phyloP scores from a whole-genome alignment of 2,329 filamentous ascomycete species.

The Talaromyces sp. region DNA sequence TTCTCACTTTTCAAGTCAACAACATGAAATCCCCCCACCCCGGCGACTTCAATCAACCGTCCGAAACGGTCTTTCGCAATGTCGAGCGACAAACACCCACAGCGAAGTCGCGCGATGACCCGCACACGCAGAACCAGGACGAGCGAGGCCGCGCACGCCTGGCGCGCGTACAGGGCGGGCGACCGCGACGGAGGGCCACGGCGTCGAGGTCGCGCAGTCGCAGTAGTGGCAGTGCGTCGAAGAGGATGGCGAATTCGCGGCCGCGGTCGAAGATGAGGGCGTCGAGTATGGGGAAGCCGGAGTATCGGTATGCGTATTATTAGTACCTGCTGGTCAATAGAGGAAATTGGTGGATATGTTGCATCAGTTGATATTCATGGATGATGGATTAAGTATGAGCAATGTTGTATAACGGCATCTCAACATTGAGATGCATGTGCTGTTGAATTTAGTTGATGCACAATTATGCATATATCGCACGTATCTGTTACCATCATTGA shows the following conservation, averaged over 20 bases:
- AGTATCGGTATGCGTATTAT: constrained; percentile 11
- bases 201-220: constrained; percentile 6
- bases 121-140: constrained; percentile 7
- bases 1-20: background rate
- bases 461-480: too few species aligned
- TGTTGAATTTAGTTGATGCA: too few species aligned
- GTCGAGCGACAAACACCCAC: constrained; percentile 6
- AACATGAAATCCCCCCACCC: constrained; percentile 10
- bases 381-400: too few species aligned
- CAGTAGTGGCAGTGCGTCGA: constrained; percentile 8
- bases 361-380: too few species aligned
- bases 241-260: constrained; percentile 8
- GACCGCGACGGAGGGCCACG: background rate
- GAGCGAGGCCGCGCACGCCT: background rate
- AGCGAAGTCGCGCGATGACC: constrained; percentile 6
- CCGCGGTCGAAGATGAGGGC: constrained; percentile 10
- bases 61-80: constrained; percentile 8
- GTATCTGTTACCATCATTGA: too few species aligned
- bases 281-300: constrained; percentile 11
- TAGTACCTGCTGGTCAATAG: background rate
- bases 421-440: too few species aligned
- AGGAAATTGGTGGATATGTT: too few species aligned
- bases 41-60: constrained; percentile 11
- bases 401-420: too few species aligned
- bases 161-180: background rate